Percentiles rank a stretch among this genome's conserved stretches.
These are phyloP conservation scores for Suillus americanus DNA, from an alignment of 768 basidiomycete genomes.

Conservation along the genomic window DNA sequence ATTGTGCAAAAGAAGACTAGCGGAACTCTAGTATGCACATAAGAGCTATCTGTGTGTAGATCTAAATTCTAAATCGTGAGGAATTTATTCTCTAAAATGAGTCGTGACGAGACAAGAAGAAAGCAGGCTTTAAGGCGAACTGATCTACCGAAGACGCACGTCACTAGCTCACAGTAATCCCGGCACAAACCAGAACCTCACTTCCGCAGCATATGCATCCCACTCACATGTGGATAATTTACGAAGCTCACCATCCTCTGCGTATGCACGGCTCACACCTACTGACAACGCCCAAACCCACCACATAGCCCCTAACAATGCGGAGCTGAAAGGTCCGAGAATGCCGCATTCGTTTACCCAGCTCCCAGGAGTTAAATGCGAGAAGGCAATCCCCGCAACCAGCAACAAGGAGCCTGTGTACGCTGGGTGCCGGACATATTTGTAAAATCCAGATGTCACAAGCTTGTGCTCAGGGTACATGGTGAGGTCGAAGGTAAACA, in stretches of 20 bases:
- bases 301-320: slow-evolving; percentile 41
- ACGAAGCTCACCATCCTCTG: slow-evolving; percentile 51
- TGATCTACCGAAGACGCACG: not conserved
- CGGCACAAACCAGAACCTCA: slow-evolving; percentile 51
- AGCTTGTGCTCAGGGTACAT: slow-evolving; percentile 51
- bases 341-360: slow-evolving; percentile 43
- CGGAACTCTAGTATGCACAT: not conserved
- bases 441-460: slow-evolving; percentile 50
- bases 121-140: not conserved
- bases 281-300: slow-evolving; percentile 52
- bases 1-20: not conserved
- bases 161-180: slow-evolving; percentile 36
- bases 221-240: slow-evolving; percentile 46
- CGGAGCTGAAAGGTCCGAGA: slow-evolving; percentile 30
- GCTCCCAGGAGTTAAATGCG: slow-evolving; percentile 46
- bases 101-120: not conserved
- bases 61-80: not conserved
- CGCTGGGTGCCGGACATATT: slow-evolving; percentile 54
- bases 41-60: not conserved
- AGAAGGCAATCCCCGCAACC: slow-evolving; percentile 44
- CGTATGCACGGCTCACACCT: slow-evolving; percentile 46
- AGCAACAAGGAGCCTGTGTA: slow-evolving; percentile 55
- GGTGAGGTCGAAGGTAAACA: slow-evolving; percentile 63
- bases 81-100: not conserved
- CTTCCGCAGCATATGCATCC: slow-evolving; percentile 45